phyloP scores from a whole-genome alignment of 164 flowering plant species.

The Santalum album region DNA sequence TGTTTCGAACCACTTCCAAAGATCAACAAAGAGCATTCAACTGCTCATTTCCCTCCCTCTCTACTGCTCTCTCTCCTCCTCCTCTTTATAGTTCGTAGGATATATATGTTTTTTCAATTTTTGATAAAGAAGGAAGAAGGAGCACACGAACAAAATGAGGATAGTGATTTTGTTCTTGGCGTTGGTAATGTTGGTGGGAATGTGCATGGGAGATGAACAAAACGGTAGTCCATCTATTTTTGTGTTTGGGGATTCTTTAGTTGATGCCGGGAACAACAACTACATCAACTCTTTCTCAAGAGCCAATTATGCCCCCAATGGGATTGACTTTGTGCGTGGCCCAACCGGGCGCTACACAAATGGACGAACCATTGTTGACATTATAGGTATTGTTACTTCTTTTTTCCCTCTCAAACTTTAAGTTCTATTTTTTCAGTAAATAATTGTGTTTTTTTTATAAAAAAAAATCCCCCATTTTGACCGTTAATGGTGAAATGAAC shows the following conservation, averaged over 20 bases:
- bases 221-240: conserved; percentile 25
- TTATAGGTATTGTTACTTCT: conserved; percentile 34
- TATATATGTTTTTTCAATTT: too few relatives aligned
- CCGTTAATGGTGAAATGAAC: too few relatives aligned
- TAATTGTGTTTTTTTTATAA: too few relatives aligned
- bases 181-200: conserved; percentile 9
- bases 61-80: too few relatives aligned
- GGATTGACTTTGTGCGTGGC: conserved; percentile 50
- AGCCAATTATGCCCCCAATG: conserved; percentile 59
- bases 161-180: background rate
- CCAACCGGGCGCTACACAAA: conserved; percentile 74
- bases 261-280: conserved; percentile 80
- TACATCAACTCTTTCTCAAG: conserved; percentile 54
- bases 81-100: too few relatives aligned
- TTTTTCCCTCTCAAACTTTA: background rate
- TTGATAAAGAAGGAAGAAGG: too few relatives aligned
- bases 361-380: conserved; percentile 67
- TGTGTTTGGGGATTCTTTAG: conserved; percentile 77
- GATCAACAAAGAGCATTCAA: too few relatives aligned
- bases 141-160: too few relatives aligned
- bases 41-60: too few relatives aligned
- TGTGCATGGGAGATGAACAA: conserved; percentile 16
- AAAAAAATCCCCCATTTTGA: too few relatives aligned
- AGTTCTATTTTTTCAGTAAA: background rate
- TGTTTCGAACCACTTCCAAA: too few relatives aligned